Percentiles rank a stretch among this genome's conserved stretches.
These are phyloP conservation scores for Mediolabrus comicus DNA, from an alignment of 108 stramenopile genomes.

Conservation along the genomic window DNA sequence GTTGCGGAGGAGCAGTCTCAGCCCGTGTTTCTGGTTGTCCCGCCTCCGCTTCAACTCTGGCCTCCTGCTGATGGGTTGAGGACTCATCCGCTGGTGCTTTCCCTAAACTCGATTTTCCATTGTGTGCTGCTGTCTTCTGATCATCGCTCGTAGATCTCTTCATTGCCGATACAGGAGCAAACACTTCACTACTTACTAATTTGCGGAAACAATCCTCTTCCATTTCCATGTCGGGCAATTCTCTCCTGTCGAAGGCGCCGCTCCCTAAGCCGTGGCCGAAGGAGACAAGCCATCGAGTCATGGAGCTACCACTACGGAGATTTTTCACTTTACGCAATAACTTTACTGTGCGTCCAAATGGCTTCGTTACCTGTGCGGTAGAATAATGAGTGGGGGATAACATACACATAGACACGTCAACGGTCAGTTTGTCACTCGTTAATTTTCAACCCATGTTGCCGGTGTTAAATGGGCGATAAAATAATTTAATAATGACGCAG, in stretches of 20 bases:
- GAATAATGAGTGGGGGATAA: background rate
- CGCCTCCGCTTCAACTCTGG: background rate
- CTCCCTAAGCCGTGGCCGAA: background rate
- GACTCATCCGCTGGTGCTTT: background rate
- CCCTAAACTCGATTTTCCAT: background rate
- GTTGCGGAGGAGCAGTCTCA: background rate
- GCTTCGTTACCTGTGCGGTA: background rate
- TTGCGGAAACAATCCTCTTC: background rate
- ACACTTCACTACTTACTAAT: constrained; percentile 2
- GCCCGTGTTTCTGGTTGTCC: too few relatives aligned
- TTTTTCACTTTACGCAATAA: background rate
- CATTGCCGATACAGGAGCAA: background rate
- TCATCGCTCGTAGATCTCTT: background rate
- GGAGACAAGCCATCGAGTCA: background rate
- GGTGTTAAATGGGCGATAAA: too few relatives aligned
- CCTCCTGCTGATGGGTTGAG: background rate
- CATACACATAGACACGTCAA: too few relatives aligned
- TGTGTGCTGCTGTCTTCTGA: background rate
- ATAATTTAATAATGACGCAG: too few relatives aligned
- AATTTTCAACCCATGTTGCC: background rate
- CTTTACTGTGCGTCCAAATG: constrained; percentile 2
- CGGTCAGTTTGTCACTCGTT: background rate
- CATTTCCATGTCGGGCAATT: constrained; percentile 1
- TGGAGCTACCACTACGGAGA: background rate
- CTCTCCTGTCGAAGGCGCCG: background rate